Evolutionary conservation across 2,329 filamentous ascomycete species (phyloP).

Genomic region (Aureobasidium sp.): DNA sequence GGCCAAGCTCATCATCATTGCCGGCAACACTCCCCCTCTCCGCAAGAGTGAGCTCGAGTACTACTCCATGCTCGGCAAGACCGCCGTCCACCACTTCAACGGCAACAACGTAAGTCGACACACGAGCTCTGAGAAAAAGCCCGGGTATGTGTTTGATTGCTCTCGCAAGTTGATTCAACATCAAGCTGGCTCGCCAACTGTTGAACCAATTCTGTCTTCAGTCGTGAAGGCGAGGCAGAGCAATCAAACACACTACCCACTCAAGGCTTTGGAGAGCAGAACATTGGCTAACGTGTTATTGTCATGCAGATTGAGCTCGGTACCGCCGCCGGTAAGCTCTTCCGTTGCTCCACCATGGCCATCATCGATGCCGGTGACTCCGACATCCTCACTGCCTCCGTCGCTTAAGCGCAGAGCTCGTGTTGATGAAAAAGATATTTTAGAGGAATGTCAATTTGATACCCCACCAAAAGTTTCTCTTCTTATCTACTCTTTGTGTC

Average conservation of each 20-base stretch:
- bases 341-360: slow-evolving; percentile 95
- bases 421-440: not conserved
- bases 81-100: slow-evolving; percentile 92
- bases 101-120: slow-evolving; percentile 90
- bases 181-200: slow-evolving; percentile 10
- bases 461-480: slow-evolving; percentile 16
- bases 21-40: slow-evolving; percentile 94
- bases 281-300: slow-evolving; percentile 44
- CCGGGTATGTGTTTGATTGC: slow-evolving; percentile 8
- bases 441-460: slow-evolving; percentile 15
- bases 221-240: not conserved
- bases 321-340: slow-evolving; percentile 97
- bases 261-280: slow-evolving; percentile 80
- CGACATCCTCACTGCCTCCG: slow-evolving; percentile 81
- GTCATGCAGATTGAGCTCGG: slow-evolving; percentile 83
- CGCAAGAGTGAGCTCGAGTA: slow-evolving; percentile 83
- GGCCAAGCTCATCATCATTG: slow-evolving; percentile 96
- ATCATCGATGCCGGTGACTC: slow-evolving; percentile 94
- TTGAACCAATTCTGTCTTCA: not conserved
- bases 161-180: slow-evolving; percentile 11
- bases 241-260: slow-evolving; percentile 33
- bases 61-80: slow-evolving; percentile 89
- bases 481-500: not conserved
- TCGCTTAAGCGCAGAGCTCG: slow-evolving; percentile 29
- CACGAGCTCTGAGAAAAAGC: slow-evolving; percentile 31